These are phyloP conservation scores for Moesziomyces sp. DNA, from an alignment of 1,284 basidiomycete genomes.

Conservation along the genomic window DNA sequence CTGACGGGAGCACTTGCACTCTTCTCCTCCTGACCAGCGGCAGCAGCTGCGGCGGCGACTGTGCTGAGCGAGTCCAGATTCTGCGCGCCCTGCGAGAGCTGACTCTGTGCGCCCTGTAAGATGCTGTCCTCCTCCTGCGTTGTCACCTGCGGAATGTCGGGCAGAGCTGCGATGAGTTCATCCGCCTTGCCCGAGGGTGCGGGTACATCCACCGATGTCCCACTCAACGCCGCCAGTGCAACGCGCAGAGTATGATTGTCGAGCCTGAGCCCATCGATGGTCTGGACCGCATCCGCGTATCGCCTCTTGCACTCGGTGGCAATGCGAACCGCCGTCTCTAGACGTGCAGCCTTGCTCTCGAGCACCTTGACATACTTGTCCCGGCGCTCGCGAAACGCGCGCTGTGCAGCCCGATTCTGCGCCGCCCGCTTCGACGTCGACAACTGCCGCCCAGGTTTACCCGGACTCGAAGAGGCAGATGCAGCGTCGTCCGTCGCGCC, in stretches of 20 bases:
- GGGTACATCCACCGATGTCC: conserved; percentile 28
- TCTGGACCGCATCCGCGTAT: conserved; percentile 52
- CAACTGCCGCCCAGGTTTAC: conserved; percentile 47
- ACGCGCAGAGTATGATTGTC: conserved; percentile 58
- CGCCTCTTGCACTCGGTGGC: conserved; percentile 54
- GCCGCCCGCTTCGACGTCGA: conserved; percentile 59
- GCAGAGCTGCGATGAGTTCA: conserved; percentile 23
- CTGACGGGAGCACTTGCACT: not conserved
- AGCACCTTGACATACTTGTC: conserved; percentile 61
- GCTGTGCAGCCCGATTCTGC: conserved; percentile 62
- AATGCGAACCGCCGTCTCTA: conserved; percentile 48
- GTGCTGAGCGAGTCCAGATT: conserved; percentile 55
- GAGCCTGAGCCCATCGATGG: conserved; percentile 56
- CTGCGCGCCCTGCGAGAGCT: conserved; percentile 15
- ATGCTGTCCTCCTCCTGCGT: conserved; percentile 33
- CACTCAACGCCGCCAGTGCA: conserved; percentile 57
- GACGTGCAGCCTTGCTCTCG: conserved; percentile 51
- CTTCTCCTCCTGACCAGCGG: not conserved
- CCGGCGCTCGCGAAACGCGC: conserved; percentile 60
- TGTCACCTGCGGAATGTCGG: conserved; percentile 29
- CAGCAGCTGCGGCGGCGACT: conserved; percentile 55
- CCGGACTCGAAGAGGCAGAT: not conserved
- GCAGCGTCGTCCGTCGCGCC: not conserved
- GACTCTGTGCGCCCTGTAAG: conserved; percentile 5
- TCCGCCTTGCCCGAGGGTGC: conserved; percentile 41